Evolutionary conservation across 306 rosid genomes (phyloP).

Genomic region (Medicago arabica): DNA sequence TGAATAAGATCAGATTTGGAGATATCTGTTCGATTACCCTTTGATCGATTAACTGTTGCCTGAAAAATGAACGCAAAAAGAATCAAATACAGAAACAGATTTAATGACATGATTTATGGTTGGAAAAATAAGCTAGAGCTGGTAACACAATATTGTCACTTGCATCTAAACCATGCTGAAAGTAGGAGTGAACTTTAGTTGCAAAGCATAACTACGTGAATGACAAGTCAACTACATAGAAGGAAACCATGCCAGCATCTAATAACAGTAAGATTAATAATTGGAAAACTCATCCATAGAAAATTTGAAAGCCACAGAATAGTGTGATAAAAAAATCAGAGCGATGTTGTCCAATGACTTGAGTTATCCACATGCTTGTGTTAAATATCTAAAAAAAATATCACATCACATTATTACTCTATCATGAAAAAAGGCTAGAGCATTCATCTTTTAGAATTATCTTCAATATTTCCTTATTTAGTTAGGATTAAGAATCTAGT

Average conservation of each 20-base stretch:
- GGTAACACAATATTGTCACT: neutral
- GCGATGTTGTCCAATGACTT: neutral
- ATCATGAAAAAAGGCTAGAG: neutral
- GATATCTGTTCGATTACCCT: conserved; percentile 80
- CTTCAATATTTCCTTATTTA: neutral
- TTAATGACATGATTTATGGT: neutral
- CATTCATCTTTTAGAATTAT: neutral
- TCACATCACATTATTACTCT: neutral
- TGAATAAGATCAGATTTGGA: conserved; percentile 84
- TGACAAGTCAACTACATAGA: conserved; percentile 7
- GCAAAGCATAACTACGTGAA: conserved; percentile 23
- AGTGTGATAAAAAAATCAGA: neutral
- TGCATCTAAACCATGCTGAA: neutral
- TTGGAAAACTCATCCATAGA: conserved; percentile 3
- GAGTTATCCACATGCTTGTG: conserved; percentile 2
- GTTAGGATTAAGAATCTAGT: neutral
- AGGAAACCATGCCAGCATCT: conserved; percentile 11
- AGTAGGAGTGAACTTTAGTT: conserved; percentile 17
- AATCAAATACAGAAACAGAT: conserved; percentile 25
- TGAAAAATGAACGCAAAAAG: conserved; percentile 39
- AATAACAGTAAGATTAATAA: conserved; percentile 1
- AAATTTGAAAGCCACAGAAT: conserved; percentile 17
- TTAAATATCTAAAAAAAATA: neutral
- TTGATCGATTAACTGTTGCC: conserved; percentile 90
- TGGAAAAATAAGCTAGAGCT: conserved; percentile 5